Base-by-base conservation (phyloP, 2,329 filamentous ascomycete genomes). In the Myriosclerotinia duriaeana region DNA sequence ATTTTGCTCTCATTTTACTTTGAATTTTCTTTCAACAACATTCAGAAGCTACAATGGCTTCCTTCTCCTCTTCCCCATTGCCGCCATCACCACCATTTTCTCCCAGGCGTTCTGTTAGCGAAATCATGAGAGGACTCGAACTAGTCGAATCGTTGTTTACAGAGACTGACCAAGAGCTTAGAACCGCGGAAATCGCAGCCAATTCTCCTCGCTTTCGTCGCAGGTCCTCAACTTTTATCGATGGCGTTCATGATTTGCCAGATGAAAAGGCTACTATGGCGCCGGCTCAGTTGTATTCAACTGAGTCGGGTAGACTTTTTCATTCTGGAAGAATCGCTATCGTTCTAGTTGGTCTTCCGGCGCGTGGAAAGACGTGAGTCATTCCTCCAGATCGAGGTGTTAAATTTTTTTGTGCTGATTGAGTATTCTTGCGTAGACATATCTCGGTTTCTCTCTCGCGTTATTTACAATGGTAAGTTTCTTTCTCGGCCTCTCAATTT, bases 321-420 rank as follows among this genome's bases (percentile, higher is more conserved):
- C 95, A 99, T 79, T 97, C 95, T 30, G 95, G 95, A 58, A 88
- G 94, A 67, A 99, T 99, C 77, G 94, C 94, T 58, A 98, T 99
- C 74, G 94, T 95, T 71, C 97, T 97, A 77, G 95, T 98, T 72
- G 95, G 95, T 34, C 86, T 97, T 40, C 95, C 95, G 53, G 95
- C 95, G 50, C 89, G 95, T 75, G 95, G 95, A 69, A 99, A 99
- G 80, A 99, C 95, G 85, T 92, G 79, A 77, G 89, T 81, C 46
- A 55, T 55, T 42, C 0, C 5, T 48, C 17, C 34, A 34, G 4
- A 36, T 38, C 5, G 30, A 22, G 11, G 9, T 22, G 17, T 61
- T 50, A 38, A 22, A 34, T 30, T 12, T n/a, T 15, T 0, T 55
- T 20, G 9, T 5, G 22, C 15, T 55, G 20, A 48, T 22, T 42